phyloP scores from a whole-genome alignment of 257 asterid genomes.

The Coffea eugenioides region DNA sequence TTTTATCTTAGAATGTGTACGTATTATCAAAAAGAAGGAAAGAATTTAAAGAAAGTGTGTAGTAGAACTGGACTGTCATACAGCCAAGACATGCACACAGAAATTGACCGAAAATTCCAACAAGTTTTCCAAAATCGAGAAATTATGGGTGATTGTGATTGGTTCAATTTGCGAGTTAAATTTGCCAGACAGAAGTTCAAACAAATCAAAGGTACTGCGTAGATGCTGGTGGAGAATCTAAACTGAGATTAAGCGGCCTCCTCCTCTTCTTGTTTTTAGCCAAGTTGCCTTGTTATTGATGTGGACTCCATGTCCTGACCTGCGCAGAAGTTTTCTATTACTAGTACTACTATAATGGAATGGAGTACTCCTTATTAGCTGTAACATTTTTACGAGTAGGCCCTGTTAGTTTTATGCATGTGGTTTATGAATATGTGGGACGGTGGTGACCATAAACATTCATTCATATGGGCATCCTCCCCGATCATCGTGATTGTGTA shows the following conservation, averaged over 20 bases:
- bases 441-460: background rate
- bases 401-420: background rate
- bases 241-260: background rate
- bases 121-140: too few relatives aligned
- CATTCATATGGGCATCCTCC: background rate
- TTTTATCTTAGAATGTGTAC: background rate
- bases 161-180: background rate
- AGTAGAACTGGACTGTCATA: too few relatives aligned
- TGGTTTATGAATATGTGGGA: background rate
- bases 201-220: background rate
- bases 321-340: background rate
- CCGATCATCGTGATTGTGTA: constrained; percentile 17
- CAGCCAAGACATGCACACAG: too few relatives aligned
- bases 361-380: background rate
- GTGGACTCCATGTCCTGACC: constrained; percentile 8
- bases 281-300: constrained; percentile 7
- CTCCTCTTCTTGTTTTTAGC: background rate
- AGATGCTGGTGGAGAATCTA: background rate
- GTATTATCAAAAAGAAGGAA: too few relatives aligned
- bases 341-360: too few relatives aligned
- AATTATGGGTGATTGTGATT: background rate
- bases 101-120: too few relatives aligned
- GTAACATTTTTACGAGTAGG: background rate
- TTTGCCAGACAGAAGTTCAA: background rate
- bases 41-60: background rate